These are phyloP conservation scores for Alectoria sarmentosa DNA, from an alignment of 495 filamentous ascomycete species.

Conservation along the genomic window DNA sequence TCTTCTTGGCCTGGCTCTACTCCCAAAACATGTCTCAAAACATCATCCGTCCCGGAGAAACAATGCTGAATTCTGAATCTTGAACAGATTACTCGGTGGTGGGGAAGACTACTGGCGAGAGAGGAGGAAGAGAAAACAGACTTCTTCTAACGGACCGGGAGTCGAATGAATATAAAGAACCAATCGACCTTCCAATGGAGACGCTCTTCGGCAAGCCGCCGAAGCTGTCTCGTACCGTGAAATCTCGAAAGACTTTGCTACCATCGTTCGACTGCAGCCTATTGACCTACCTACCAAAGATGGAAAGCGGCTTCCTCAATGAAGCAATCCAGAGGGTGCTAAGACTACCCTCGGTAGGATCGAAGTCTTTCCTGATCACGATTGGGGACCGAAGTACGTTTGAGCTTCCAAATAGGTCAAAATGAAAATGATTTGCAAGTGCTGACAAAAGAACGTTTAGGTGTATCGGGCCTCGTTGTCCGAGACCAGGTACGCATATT, in stretches of 20 bases:
- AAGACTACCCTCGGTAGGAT: constrained; percentile 79
- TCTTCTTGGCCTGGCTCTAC: too few relatives aligned
- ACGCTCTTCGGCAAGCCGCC: constrained; percentile 87
- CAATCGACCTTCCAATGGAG: constrained; percentile 88
- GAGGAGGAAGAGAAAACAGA: constrained; percentile 49
- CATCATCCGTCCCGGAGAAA: neutral
- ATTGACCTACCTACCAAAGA: constrained; percentile 53
- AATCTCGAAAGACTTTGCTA: constrained; percentile 61
- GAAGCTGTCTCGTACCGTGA: constrained; percentile 73
- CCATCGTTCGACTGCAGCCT: constrained; percentile 66
- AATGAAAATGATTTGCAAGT: too few relatives aligned
- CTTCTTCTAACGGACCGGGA: constrained; percentile 79
- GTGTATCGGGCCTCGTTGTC: constrained; percentile 24
- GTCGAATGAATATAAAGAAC: constrained; percentile 63
- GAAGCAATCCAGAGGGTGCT: constrained; percentile 78
- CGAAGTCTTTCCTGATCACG: constrained; percentile 94
- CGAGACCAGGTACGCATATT: neutral
- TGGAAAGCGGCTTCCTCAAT: constrained; percentile 56
- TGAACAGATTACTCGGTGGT: constrained; percentile 74
- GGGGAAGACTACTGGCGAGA: constrained; percentile 63
- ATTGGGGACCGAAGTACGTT: constrained; percentile 91
- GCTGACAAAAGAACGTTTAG: too few relatives aligned
- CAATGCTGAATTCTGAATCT: neutral
- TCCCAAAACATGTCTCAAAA: too few relatives aligned
- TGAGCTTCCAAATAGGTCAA: too few relatives aligned